Base-by-base conservation (phyloP, 805 yeast species). In the Nematodospora valgi region DNA sequence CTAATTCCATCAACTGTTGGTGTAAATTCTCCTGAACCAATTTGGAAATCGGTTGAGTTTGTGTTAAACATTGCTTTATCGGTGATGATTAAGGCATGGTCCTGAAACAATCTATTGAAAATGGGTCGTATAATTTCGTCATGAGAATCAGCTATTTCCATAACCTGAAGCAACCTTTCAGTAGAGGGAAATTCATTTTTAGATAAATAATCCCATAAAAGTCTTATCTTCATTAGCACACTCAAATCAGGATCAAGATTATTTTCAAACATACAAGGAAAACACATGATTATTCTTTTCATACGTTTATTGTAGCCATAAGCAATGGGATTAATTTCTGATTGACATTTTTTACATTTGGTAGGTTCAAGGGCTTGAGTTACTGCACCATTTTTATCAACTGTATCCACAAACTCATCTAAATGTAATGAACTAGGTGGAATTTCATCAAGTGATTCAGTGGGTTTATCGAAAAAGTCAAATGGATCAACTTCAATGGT, bases 221-320 rank as follows among this genome's bases (percentile, higher is more conserved):
- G 61, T 40, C 76, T 57, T 3, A 56, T 27, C 34, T 61, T 51
- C 58, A 66, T 52, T 21, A 70, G 40, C 11, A 56, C 45, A 18
- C 44, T 34, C 27, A 63, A 45, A 16, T 50, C 45, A 2, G 39
- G 17, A 21, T 15, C 51, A 20, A 17, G 45, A 39, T 16, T 56
- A 38, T 35, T 69, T 58, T 1, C 48, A 29, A 30, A 56, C 35
- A 36, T 62, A 62, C 37, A 40, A 32, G 20, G 46, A 36, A 22
- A 50, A 27, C 34, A 45, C 30, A 7, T 44, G 17, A 17, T 32
- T 29, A 6, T 14, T 12, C 22, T 14, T 3, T 24, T 24, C 6
- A 8, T 9, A 7, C 13, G 16, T 14, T 23, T 27, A 24, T 17
- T 17, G 27, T 33, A 29, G 3, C 64, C 69, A 41, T 67, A 66